Evolutionary conservation across 148 eudicot species (phyloP), one percentile per base, ranked within the genome.

Genomic region (Camellia sinensis): DNA sequence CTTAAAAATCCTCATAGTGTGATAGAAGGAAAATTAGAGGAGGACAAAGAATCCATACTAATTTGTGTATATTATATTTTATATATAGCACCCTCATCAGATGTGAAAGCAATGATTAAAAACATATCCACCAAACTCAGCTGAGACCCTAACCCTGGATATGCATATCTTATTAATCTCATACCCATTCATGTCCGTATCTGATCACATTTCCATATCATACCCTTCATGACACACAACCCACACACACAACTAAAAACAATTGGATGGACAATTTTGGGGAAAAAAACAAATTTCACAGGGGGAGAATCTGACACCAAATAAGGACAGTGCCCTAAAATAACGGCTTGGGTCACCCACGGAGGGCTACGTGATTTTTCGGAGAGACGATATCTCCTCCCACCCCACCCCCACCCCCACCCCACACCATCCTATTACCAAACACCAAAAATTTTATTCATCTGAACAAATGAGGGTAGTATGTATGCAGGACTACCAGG

Each of bases 131-230:
- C 79, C 79, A 80, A 71, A 79, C 63, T 83, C 86, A 75, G 71
- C 78, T 81, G 54, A 85, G 78, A 77, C 67, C 53, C 82, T 71
- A 22, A 18, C 19, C 45, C 66, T 71, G 52, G 71, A 79, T 69
- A 71, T 67, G 68, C 86, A 81, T 81, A 85, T 87, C 90, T 83
- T 79, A 77, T 81, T 83, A 54, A 62, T 81, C 86, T 85, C 52
- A 4, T 7, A 79, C 76, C 52, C 66, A 48, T 43, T 72, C 60
- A 74, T 75, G 50, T 68, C 81, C 72, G 56, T 84, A 77, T 80
- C 82, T 54, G 71, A 64, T 79, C 56, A 67, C 43, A 56, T 81
- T 78, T 71, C 40, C 62, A 56, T 37, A 62, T 67, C 19, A 29
- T 78, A 54, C 76, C 83, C 80, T 60, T 56, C 45, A 45, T 21